A percentile compares a stretch with the other conserved stretches of the same genome.
These are phyloP conservation scores for Phytomonas serpens DNA, from an alignment of 208 protist genomes.

Conservation along the genomic window DNA sequence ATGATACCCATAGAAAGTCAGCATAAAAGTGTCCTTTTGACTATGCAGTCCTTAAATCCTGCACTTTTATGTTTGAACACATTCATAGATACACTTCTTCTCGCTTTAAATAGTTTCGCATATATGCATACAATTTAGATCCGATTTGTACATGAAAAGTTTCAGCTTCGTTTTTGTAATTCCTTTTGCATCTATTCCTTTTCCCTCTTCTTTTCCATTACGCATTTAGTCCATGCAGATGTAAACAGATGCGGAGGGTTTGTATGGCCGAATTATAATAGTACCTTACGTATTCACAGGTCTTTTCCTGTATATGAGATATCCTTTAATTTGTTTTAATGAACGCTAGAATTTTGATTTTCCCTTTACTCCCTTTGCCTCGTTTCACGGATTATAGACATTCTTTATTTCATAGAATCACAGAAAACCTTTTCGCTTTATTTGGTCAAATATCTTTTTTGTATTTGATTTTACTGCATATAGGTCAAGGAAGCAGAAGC, in stretches of 20 bases:
- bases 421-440: not conserved
- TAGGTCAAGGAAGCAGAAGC: not conserved
- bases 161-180: not conserved
- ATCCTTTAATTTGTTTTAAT: not conserved
- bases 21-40: not conserved
- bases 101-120: not conserved
- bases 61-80: constrained; percentile 15
- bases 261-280: not conserved
- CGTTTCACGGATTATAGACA: not conserved
- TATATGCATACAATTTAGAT: not conserved
- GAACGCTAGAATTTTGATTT: not conserved
- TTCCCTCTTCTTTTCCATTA: constrained; percentile 6
- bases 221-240: not conserved
- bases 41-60: constrained; percentile 10
- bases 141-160: not conserved
- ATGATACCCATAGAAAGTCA: not conserved
- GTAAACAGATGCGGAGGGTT: not conserved
- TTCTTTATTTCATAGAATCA: not conserved
- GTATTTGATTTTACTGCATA: not conserved
- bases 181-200: not conserved
- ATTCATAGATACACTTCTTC: not conserved
- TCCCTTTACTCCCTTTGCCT: not conserved
- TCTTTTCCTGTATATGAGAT: not conserved
- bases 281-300: not conserved
- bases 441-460: not conserved